phyloP scores from a whole-genome alignment of 2,329 filamentous ascomycete species.

The Fusarium pininemorale region DNA sequence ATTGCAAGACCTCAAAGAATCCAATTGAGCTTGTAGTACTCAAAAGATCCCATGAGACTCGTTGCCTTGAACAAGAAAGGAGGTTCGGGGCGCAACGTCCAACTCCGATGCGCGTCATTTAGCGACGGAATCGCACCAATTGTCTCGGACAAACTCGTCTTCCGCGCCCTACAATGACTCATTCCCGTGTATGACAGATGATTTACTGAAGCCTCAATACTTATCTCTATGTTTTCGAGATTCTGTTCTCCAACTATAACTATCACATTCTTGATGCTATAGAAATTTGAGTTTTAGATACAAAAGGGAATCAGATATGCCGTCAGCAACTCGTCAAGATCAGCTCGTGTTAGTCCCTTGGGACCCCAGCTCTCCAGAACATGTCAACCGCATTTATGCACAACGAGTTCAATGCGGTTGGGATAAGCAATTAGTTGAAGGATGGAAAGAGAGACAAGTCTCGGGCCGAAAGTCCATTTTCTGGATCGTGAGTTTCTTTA shows the following conservation, averaged over 20 bases:
- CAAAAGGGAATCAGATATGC: not conserved
- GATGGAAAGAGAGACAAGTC: constrained; percentile 29
- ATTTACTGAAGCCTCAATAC: not conserved
- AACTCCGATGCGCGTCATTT: not conserved
- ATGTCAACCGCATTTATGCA: constrained; percentile 14
- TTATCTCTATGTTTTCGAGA: not conserved
- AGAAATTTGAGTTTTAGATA: not conserved
- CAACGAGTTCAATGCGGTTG: constrained; percentile 38
- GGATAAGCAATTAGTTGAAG: constrained; percentile 25
- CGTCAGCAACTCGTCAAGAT: not conserved
- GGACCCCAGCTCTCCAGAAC: constrained; percentile 33
- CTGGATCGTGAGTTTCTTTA: constrained; percentile 33
- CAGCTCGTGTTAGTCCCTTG: constrained; percentile 35
- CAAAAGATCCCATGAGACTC: not conserved
- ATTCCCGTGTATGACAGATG: not conserved
- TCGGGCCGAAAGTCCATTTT: constrained; percentile 36
- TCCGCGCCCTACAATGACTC: constrained; percentile 8
- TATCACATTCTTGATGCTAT: too few relatives aligned
- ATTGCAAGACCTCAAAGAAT: not conserved
- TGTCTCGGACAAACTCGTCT: not conserved
- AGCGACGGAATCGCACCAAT: not conserved
- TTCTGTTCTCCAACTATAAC: too few relatives aligned
- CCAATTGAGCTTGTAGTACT: not conserved
- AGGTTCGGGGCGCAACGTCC: not conserved
- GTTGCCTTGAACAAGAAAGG: not conserved